These are phyloP conservation scores for Coniella lustricola DNA, from an alignment of 2,329 filamentous ascomycete genomes.

Conservation along the genomic window DNA sequence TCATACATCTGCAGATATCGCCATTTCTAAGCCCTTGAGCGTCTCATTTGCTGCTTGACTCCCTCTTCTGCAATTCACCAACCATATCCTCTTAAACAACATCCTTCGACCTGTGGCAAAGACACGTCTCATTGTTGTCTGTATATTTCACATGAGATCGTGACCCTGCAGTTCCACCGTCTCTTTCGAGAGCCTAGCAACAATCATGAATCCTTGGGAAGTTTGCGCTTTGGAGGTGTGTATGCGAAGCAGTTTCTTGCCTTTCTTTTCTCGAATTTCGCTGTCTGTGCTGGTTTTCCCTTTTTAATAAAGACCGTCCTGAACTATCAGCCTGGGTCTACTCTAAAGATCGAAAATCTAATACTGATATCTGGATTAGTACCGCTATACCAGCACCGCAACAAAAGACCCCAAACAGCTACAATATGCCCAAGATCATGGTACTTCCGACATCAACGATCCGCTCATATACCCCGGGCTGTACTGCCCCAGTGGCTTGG, in stretches of 20 bases:
- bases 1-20: neutral
- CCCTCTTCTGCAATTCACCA: too few relatives aligned
- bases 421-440: conserved; percentile 4
- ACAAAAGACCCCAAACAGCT: conserved; percentile 11
- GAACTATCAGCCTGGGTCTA: neutral
- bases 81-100: too few relatives aligned
- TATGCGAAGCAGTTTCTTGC: too few relatives aligned
- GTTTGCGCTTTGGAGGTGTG: conserved; percentile 29
- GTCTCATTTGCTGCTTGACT: too few relatives aligned
- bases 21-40: too few relatives aligned
- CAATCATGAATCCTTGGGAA: conserved; percentile 30
- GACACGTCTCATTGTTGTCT: too few relatives aligned
- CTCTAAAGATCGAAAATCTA: too few relatives aligned
- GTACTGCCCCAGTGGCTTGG: conserved; percentile 47
- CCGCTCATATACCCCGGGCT: conserved; percentile 49
- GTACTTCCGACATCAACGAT: conserved; percentile 25
- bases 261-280: too few relatives aligned
- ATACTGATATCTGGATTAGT: conserved; percentile 6
- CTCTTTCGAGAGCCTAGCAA: neutral
- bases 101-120: neutral
- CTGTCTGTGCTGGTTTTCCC: conserved; percentile 1
- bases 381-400: conserved; percentile 10
- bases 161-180: neutral
- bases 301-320: too few relatives aligned
- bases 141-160: neutral